Base-by-base conservation (phyloP, 345 rosid species). In the Sonneratia alba region DNA sequence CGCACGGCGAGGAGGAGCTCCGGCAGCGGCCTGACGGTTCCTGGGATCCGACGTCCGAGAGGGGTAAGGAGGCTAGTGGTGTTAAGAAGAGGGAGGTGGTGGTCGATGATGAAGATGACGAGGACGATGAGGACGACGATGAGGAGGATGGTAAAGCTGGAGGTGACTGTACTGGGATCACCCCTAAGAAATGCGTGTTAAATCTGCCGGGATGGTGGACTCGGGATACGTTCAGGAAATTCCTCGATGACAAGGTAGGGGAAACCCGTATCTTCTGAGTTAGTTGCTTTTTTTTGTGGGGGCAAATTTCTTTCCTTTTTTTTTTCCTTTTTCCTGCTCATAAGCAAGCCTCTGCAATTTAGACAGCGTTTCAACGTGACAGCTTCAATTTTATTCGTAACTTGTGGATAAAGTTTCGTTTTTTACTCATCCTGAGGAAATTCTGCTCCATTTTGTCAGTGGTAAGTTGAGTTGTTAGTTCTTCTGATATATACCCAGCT, bases 31-130 rank as follows among this genome's bases (percentile, higher is more conserved):
- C 93, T 6, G 91, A 94, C 64, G 79, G 80, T 70, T 77, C 98
- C n/a, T 91, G 98, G 98, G 98, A 94, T 72, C 98, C 97, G 42
- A 94, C 97, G 1, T 94, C 97, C 2, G 92, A 84, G 81, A 84
- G 89, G 43, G 96, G 88, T 0, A 91, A 90, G 87, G 89, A 87
- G 83, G 85, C 80, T 71, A 85, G 65, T 51, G 78, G 70, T 69
- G 81, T 74, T 64, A 80, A 75, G 84, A 77, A 64, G 83, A 70
- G 7, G 83, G 67, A 70, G 87, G 77, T n/a, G 81, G 70, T 38
- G 45, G 32, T 7, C 62, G 77, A 68, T 38, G 77, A 70, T n/a
- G 81, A 74, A 38, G 82, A 75, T 47, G 78, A 59, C 43, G 79
- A 7, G 74, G 62, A 18, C 16, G 47, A 67, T 3, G 72, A 55